Percentiles rank a stretch among this genome's conserved stretches.
Conservation (phyloP, 2,329 filamentous ascomycete species). For the Colletotrichum graminicola region DNA sequence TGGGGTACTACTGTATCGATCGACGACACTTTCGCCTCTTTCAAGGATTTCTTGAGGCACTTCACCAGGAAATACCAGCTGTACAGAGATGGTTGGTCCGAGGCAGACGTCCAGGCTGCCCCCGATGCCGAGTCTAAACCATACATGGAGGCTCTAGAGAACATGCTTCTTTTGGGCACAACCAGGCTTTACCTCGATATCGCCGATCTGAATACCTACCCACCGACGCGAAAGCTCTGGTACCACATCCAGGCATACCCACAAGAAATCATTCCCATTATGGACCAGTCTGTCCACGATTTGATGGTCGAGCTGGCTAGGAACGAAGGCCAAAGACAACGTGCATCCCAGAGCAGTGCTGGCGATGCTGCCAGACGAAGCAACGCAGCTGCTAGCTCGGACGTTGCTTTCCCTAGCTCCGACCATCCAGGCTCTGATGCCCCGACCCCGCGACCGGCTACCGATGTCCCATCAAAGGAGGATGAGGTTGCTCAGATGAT, state of each 20-base stretch:
- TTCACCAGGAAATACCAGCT: slow-evolving; percentile 95
- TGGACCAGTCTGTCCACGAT: slow-evolving; percentile 96
- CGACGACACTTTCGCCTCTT: slow-evolving; percentile 85
- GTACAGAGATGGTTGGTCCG: slow-evolving; percentile 86
- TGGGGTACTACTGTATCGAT: slow-evolving; percentile 99
- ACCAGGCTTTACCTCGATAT: slow-evolving; percentile 89
- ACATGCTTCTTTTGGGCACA: slow-evolving; percentile 89
- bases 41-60: slow-evolving; percentile 93
- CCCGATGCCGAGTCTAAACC: slow-evolving; percentile 83
- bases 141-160: slow-evolving; percentile 87
- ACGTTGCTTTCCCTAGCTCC: slow-evolving; percentile 83
- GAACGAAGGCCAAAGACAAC: slow-evolving; percentile 79
- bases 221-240: slow-evolving; percentile 92
- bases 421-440: slow-evolving; percentile 69
- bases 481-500: slow-evolving; percentile 82
- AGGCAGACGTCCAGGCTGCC: slow-evolving; percentile 77
- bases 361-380: slow-evolving; percentile 53
- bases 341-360: slow-evolving; percentile 70
- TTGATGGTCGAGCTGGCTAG: slow-evolving; percentile 91
- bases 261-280: slow-evolving; percentile 94
- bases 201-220: slow-evolving; percentile 90
- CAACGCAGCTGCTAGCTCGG: slow-evolving; percentile 71
- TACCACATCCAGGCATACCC: slow-evolving; percentile 95
- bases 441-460: slow-evolving; percentile 58
- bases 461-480: slow-evolving; percentile 73